phyloP scores from a whole-genome alignment of 1,284 basidiomycete genomes.

The Pisolithus thermaeus region DNA sequence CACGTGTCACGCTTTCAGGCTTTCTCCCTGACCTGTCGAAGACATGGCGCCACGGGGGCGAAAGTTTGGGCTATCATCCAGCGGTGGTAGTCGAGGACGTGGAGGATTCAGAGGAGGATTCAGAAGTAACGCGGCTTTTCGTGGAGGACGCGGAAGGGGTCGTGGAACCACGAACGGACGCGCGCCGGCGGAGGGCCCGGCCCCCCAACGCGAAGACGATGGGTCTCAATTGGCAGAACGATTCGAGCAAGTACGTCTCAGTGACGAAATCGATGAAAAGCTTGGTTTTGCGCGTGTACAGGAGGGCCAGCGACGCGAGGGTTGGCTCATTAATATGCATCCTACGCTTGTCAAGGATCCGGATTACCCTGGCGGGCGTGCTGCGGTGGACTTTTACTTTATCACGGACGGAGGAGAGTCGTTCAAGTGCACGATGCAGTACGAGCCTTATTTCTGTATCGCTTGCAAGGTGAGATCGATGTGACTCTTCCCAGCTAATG shows the following conservation, averaged over 20 bases:
- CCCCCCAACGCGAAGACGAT: conserved; percentile 76
- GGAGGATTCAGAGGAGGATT: conserved; percentile 43
- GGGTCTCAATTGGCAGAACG: conserved; percentile 77
- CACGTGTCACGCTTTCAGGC: conserved; percentile 10
- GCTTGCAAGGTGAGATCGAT: conserved; percentile 71
- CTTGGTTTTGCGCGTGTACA: conserved; percentile 83
- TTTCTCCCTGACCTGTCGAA: not conserved
- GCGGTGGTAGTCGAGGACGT: conserved; percentile 37
- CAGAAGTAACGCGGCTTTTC: conserved; percentile 35
- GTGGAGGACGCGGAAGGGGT: conserved; percentile 38
- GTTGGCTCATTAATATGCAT: conserved; percentile 99
- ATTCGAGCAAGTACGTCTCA: conserved; percentile 71
- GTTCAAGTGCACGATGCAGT: conserved; percentile 93
- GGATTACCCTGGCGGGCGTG: conserved; percentile 74
- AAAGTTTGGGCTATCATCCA: conserved; percentile 28
- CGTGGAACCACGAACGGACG: conserved; percentile 47
- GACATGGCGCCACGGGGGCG: conserved; percentile 29
- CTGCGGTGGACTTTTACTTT: conserved; percentile 96
- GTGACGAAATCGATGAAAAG: conserved; percentile 90
- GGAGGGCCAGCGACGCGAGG: conserved; percentile 68
- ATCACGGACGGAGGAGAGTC: conserved; percentile 94
- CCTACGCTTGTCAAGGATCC: conserved; percentile 88
- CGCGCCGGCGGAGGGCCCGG: conserved; percentile 39
- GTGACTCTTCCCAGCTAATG: not conserved
- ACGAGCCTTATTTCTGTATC: conserved; percentile 94